Evolutionary conservation across 2,329 filamentous ascomycete species (phyloP).

Genomic region (Trichoderma gracile): DNA sequence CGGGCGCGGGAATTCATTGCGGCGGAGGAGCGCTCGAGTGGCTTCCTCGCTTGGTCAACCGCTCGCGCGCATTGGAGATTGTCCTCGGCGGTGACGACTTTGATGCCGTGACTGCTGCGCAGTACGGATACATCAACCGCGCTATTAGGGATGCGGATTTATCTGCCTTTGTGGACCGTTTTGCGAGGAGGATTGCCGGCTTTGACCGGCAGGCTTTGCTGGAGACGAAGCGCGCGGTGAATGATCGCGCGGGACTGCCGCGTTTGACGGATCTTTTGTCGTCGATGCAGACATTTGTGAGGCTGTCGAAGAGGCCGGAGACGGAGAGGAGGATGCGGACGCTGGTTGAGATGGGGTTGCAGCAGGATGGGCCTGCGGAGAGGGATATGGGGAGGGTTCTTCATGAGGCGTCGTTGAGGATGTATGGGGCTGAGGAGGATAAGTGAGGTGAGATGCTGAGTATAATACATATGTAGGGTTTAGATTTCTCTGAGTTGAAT

Average conservation of each 20-base stretch:
- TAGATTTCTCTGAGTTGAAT: no score
- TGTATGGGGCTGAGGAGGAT: neutral
- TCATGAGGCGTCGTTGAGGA: neutral
- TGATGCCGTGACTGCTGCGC: slow-evolving; percentile 12
- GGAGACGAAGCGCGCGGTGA: slow-evolving; percentile 7
- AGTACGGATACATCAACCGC: slow-evolving; percentile 11
- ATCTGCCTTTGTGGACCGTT: slow-evolving; percentile 3
- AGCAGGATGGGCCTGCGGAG: neutral
- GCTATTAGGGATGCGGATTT: slow-evolving; percentile 1
- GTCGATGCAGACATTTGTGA: neutral
- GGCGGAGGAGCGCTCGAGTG: slow-evolving; percentile 9
- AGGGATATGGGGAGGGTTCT: neutral
- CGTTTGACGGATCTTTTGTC: neutral
- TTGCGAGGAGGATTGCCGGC: neutral
- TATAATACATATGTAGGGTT: no score
- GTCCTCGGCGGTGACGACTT: neutral
- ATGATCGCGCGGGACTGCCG: slow-evolving; percentile 4
- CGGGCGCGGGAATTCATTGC: neutral
- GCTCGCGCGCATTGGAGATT: slow-evolving; percentile 9
- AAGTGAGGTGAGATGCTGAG: no score
- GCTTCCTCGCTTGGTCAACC: neutral
- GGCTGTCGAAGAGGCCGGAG: neutral
- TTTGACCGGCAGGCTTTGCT: slow-evolving; percentile 7
- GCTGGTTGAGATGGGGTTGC: neutral
- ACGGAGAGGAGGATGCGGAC: neutral